Evolutionary conservation across 1,284 basidiomycete species (phyloP).

Genomic region (Cystobasidium pallidum): DNA sequence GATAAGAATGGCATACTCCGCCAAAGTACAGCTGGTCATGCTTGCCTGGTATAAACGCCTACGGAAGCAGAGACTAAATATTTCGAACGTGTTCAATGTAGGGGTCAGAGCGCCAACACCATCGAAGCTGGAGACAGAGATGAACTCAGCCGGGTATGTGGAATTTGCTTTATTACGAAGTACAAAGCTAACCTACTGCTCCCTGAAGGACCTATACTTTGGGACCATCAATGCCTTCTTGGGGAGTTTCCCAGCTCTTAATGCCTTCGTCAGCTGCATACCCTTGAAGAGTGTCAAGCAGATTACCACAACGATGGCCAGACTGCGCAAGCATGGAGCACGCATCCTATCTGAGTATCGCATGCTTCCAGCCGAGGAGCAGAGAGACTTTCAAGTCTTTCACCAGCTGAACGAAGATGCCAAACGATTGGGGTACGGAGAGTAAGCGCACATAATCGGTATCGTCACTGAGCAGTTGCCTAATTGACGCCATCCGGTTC

Average conservation of each 20-base stretch:
- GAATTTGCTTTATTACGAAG: neutral
- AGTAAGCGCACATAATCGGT: neutral
- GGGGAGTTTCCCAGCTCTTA: constrained; percentile 8
- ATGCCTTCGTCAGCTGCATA: constrained; percentile 9
- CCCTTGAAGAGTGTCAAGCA: neutral
- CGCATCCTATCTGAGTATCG: constrained; percentile 7
- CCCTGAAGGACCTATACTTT: constrained; percentile 13
- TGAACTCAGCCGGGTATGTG: neutral
- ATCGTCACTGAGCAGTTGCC: neutral
- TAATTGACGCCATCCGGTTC: neutral
- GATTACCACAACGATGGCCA: constrained; percentile 1
- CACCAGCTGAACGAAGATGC: constrained; percentile 13
- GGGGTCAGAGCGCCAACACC: constrained; percentile 9
- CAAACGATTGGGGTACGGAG: neutral
- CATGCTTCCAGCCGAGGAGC: neutral
- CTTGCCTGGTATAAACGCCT: too few species aligned
- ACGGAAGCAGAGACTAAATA: too few species aligned
- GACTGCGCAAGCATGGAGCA: neutral
- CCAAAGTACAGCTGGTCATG: too few species aligned
- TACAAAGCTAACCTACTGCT: neutral
- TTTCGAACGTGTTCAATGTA: neutral
- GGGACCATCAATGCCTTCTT: constrained; percentile 28
- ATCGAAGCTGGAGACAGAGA: constrained; percentile 28
- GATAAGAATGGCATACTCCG: too few species aligned
- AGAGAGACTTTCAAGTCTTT: constrained; percentile 5